These are phyloP conservation scores for Nepenthes mirabilis DNA, from an alignment of 148 eudicot genomes.

Conservation along the genomic window DNA sequence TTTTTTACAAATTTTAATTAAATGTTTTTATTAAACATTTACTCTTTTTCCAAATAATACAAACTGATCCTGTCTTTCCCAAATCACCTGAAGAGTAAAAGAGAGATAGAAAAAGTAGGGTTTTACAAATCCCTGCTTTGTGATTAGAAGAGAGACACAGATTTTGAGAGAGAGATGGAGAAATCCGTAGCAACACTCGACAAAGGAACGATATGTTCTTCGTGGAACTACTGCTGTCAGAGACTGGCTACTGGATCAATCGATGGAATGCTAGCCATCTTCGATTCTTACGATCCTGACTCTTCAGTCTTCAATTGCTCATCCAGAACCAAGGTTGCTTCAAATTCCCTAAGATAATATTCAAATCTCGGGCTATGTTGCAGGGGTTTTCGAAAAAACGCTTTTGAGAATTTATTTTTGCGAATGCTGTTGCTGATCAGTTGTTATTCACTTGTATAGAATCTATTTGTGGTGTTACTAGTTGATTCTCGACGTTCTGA, in stretches of 20 bases:
- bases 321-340: slow-evolving; percentile 37
- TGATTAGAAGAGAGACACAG: slow-evolving; percentile 2
- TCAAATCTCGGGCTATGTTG: too few relatives aligned
- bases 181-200: slow-evolving; percentile 41
- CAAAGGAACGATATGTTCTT: slow-evolving; percentile 49
- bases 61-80: too few relatives aligned
- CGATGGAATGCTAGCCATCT: slow-evolving; percentile 48
- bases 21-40: too few relatives aligned
- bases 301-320: slow-evolving; percentile 44
- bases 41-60: too few relatives aligned
- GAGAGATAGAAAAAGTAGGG: too few relatives aligned
- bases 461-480: background rate
- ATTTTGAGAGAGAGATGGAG: slow-evolving; percentile 28
- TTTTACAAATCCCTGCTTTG: too few relatives aligned
- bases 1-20: too few relatives aligned
- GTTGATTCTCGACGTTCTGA: background rate
- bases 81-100: too few relatives aligned
- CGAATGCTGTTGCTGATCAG: too few relatives aligned
- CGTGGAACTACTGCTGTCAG: slow-evolving; percentile 71
- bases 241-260: slow-evolving; percentile 55
- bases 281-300: slow-evolving; percentile 53
- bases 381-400: too few relatives aligned
- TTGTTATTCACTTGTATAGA: too few relatives aligned
- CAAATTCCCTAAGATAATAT: background rate
- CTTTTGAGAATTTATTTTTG: too few relatives aligned